These are phyloP conservation scores for Microdochium nivale DNA, from an alignment of 2,329 filamentous ascomycete genomes.

Conservation along the genomic window DNA sequence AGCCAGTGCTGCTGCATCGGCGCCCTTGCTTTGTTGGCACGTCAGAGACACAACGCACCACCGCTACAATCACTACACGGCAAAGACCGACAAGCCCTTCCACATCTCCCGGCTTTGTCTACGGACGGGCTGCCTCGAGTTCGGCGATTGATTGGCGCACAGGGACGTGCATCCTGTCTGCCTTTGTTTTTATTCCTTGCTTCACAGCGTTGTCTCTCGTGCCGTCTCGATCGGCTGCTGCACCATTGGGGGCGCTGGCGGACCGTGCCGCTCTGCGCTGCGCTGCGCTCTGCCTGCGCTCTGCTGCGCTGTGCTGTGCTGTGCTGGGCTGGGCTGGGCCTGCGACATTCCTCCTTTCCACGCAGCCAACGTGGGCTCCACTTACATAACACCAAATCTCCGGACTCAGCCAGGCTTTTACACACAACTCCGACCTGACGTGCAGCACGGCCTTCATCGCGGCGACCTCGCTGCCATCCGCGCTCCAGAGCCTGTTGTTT, in stretches of 20 bases:
- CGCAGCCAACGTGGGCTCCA: constrained; percentile 12
- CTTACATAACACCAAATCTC: constrained; percentile 21
- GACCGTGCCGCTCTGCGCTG: background rate
- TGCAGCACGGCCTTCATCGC: background rate
- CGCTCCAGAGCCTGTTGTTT: background rate
- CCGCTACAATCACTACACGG: background rate
- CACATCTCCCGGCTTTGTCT: too few relatives aligned
- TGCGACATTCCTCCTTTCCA: background rate
- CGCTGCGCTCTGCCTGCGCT: too few relatives aligned
- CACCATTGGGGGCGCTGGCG: background rate
- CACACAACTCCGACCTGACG: too few relatives aligned
- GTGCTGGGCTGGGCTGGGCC: background rate
- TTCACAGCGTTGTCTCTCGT: background rate
- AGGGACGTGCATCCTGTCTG: too few relatives aligned
- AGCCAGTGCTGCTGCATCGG: too few relatives aligned
- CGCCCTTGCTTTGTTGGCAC: background rate
- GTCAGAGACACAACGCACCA: background rate
- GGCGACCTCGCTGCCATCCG: background rate
- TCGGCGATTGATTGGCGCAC: too few relatives aligned
- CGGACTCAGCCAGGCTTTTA: constrained; percentile 12
- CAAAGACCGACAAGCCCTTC: background rate
- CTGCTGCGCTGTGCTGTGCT: too few relatives aligned
- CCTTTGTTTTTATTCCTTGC: background rate
- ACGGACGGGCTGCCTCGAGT: too few relatives aligned
- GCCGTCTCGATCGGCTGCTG: background rate